phyloP scores from a whole-genome alignment of 2,329 filamentous ascomycete species.

The Aspergillus versicolor region DNA sequence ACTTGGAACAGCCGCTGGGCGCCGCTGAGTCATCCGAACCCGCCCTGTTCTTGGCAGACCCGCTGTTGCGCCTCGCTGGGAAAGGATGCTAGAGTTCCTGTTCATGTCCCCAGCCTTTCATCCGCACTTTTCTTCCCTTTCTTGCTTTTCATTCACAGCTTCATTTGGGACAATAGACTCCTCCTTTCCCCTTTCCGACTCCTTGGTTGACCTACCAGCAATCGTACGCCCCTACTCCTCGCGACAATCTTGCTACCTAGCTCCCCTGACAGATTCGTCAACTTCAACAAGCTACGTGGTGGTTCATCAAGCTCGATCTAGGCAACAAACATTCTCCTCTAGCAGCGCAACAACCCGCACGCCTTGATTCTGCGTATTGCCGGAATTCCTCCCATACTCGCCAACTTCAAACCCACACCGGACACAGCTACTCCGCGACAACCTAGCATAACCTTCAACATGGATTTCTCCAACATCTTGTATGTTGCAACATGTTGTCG shows the following conservation, averaged over 20 bases:
- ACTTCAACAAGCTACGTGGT: slow-evolving; percentile 11
- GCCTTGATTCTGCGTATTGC: neutral
- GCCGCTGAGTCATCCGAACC: slow-evolving; percentile 26
- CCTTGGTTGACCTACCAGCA: neutral
- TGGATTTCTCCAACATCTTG: slow-evolving; percentile 95
- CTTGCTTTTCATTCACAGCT: slow-evolving; percentile 1
- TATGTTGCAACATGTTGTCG: slow-evolving; percentile 53
- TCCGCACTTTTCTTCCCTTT: slow-evolving; percentile 12
- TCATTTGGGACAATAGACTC: slow-evolving; percentile 2
- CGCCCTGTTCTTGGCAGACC: slow-evolving; percentile 31
- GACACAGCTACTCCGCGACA: neutral
- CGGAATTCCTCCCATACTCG: neutral
- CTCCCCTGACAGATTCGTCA: slow-evolving; percentile 3
- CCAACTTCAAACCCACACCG: neutral
- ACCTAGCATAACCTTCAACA: slow-evolving; percentile 41
- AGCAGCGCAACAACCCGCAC: neutral
- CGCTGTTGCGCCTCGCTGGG: slow-evolving; percentile 32
- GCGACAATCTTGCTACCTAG: slow-evolving; percentile 13
- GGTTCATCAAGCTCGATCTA: neutral
- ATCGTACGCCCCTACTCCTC: neutral
- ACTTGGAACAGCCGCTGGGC: neutral
- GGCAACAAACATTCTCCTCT: slow-evolving; percentile 3
- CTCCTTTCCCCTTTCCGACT: neutral
- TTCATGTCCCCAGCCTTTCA: slow-evolving; percentile 20
- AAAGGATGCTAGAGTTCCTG: slow-evolving; percentile 18